Conservation (phyloP, 768 basidiomycete genomes). For the Trametopsis cervina region DNA sequence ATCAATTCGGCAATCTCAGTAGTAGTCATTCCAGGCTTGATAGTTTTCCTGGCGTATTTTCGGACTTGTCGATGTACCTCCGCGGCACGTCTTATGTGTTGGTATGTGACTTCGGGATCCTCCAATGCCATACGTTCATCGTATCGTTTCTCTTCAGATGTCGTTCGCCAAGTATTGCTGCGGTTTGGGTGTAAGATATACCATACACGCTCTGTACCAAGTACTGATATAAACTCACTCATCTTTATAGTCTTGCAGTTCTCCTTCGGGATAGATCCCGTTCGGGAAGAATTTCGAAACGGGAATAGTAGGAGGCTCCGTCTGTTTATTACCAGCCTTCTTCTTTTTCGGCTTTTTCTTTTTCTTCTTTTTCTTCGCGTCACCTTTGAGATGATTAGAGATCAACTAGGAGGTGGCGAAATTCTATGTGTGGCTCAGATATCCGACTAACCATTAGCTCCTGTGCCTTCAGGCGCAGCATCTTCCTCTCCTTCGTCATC, state of each 20-base stretch:
- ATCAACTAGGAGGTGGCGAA: too few relatives aligned
- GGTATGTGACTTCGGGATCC: constrained; percentile 82
- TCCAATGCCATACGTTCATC: constrained; percentile 70
- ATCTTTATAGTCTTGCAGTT: constrained; percentile 85
- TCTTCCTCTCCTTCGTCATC: constrained; percentile 23
- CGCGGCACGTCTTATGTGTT: constrained; percentile 85
- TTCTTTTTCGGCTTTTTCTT: constrained; percentile 90
- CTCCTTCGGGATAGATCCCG: constrained; percentile 87
- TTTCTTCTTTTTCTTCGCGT: constrained; percentile 82
- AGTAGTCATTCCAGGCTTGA: constrained; percentile 91
- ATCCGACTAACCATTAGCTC: constrained; percentile 4
- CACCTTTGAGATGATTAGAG: constrained; percentile 30
- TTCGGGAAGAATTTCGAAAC: constrained; percentile 82
- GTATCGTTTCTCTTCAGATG: constrained; percentile 86
- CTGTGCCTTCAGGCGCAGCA: constrained; percentile 16
- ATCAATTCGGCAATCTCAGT: constrained; percentile 91
- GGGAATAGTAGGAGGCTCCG: constrained; percentile 88
- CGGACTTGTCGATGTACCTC: constrained; percentile 95
- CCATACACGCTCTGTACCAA: background rate
- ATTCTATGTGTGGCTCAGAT: too few relatives aligned
- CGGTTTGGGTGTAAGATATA: background rate
- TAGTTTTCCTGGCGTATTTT: constrained; percentile 68
- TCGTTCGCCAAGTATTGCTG: constrained; percentile 84
- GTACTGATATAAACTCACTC: constrained; percentile 66
- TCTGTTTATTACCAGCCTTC: constrained; percentile 66